Conservation (phyloP, 768 basidiomycete genomes). For the Agaricus blazei region DNA sequence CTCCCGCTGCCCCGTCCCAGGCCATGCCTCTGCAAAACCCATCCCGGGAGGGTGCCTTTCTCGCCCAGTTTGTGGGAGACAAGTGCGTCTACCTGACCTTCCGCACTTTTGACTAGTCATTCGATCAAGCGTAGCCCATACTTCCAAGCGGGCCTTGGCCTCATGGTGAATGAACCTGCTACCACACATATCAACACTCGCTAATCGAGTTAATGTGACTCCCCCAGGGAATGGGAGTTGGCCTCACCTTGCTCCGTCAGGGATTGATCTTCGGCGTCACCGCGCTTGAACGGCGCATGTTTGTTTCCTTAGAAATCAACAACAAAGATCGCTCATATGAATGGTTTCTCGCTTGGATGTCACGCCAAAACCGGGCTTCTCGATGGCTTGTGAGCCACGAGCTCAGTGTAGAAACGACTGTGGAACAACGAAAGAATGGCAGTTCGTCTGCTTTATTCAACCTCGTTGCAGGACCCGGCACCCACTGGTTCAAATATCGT, state of each 20-base stretch:
- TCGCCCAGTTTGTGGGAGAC: conserved; percentile 45
- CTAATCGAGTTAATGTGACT: conserved; percentile 4
- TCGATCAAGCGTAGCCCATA: conserved; percentile 71
- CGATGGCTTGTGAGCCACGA: conserved; percentile 79
- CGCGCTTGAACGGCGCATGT: conserved; percentile 80
- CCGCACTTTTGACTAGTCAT: conserved; percentile 9
- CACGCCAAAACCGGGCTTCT: conserved; percentile 45
- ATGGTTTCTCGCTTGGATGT: conserved; percentile 98
- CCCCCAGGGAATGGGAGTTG: conserved; percentile 83
- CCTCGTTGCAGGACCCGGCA: conserved; percentile 94
- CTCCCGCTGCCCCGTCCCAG: conserved; percentile 4
- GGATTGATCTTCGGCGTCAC: conserved; percentile 63
- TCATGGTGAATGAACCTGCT: conserved; percentile 69
- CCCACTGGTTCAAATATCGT: conserved; percentile 85
- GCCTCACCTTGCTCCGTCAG: conserved; percentile 69
- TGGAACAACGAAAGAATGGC: conserved; percentile 87
- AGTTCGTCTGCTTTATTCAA: conserved; percentile 86
- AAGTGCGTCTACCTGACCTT: conserved; percentile 40
- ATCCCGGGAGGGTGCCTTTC: conserved; percentile 20
- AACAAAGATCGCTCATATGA: conserved; percentile 94
- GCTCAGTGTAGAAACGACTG: conserved; percentile 88
- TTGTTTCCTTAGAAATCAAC: conserved; percentile 93
- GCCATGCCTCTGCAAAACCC: conserved; percentile 12
- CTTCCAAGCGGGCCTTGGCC: conserved; percentile 96
- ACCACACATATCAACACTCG: conserved; percentile 1